These are phyloP conservation scores for Ascosphaera apis DNA, from an alignment of 2,329 filamentous ascomycete species.

Conservation along the genomic window DNA sequence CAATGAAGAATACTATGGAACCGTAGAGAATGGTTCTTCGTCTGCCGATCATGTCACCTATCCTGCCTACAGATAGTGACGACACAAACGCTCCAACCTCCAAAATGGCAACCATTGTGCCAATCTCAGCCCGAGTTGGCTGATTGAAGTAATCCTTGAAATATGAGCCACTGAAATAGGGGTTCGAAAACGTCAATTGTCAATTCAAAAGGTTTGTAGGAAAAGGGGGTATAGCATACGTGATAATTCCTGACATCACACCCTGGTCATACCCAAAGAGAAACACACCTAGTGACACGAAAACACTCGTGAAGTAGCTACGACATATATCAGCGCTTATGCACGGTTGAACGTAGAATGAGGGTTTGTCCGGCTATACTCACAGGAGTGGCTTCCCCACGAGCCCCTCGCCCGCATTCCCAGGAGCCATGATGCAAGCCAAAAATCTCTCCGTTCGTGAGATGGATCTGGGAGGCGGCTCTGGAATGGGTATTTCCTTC, in stretches of 20 bases:
- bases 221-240: conserved; percentile 17
- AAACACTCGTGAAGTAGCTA: conserved; percentile 85
- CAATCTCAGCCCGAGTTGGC: conserved; percentile 65
- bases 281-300: conserved; percentile 40
- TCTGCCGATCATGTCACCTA: conserved; percentile 80
- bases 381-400: conserved; percentile 90
- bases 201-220: conserved; percentile 8
- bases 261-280: conserved; percentile 43
- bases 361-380: conserved; percentile 11
- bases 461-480: conserved; percentile 38
- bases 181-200: conserved; percentile 2
- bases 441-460: conserved; percentile 46
- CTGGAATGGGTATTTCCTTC: conserved; percentile 47
- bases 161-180: conserved; percentile 45
- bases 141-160: conserved; percentile 88
- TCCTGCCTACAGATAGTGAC: conserved; percentile 61
- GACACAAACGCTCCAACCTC: conserved; percentile 84
- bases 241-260: conserved; percentile 48
- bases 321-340: conserved; percentile 2
- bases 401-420: conserved; percentile 66
- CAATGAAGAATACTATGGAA: conserved; percentile 64
- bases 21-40: conserved; percentile 82
- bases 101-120: conserved; percentile 93
- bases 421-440: conserved; percentile 64
- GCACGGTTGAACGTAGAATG: conserved; percentile 3